Percentiles rank a stretch among this genome's conserved stretches.
These are phyloP conservation scores for Aspergillus luchuensis DNA, from an alignment of 2,329 filamentous ascomycete species.

Conservation along the genomic window DNA sequence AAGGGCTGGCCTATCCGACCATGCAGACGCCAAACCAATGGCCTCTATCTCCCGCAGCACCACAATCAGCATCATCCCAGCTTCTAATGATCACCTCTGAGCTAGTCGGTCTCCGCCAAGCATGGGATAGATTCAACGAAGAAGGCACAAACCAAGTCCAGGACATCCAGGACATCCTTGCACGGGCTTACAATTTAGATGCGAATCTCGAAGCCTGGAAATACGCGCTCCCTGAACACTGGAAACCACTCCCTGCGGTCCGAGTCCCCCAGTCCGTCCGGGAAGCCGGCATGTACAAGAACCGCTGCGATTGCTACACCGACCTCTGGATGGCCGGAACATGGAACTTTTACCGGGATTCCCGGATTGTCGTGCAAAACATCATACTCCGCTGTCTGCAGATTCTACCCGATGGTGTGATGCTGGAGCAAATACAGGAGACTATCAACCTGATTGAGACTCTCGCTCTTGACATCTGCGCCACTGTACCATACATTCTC, in stretches of 20 bases:
- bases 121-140: constrained; percentile 24
- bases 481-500: constrained; percentile 30
- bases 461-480: constrained; percentile 31
- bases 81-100: constrained; percentile 25
- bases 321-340: constrained; percentile 33
- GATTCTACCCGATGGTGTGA: constrained; percentile 11
- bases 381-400: constrained; percentile 32
- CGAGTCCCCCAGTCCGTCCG: constrained; percentile 31
- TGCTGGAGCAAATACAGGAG: constrained; percentile 6
- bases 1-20: constrained; percentile 20
- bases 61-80: constrained; percentile 21
- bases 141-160: background rate
- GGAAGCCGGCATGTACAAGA: constrained; percentile 26
- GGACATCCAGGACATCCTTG: constrained; percentile 18
- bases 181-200: constrained; percentile 26
- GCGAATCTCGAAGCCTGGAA: constrained; percentile 27
- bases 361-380: constrained; percentile 29
- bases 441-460: constrained; percentile 14
- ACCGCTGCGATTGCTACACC: constrained; percentile 34
- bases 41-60: constrained; percentile 23
- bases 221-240: constrained; percentile 26
- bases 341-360: constrained; percentile 36
- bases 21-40: constrained; percentile 28
- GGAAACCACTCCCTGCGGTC: constrained; percentile 26
- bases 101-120: constrained; percentile 27